phyloP scores from a whole-genome alignment of 2,329 filamentous ascomycete species.

The Penicillium sp. region DNA sequence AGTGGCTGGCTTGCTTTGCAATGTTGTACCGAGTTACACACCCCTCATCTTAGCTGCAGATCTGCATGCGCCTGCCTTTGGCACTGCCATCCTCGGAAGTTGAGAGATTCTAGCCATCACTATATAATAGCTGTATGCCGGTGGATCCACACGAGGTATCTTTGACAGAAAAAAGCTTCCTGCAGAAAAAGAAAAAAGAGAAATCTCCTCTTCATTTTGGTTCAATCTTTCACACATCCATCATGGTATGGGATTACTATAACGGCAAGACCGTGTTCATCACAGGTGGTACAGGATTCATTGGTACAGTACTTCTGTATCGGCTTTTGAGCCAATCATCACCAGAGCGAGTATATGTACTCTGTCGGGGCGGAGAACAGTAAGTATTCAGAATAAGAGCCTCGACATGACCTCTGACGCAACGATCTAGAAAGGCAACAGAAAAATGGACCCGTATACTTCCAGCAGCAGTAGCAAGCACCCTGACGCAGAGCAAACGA shows the following conservation, averaged over 20 bases:
- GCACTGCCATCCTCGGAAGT: not conserved
- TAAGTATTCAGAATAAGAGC: not conserved
- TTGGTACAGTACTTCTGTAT: slow-evolving; percentile 25
- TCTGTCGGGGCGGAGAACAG: slow-evolving; percentile 23
- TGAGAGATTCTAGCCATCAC: not conserved
- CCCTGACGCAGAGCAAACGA: slow-evolving; percentile 13
- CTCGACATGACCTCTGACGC: not conserved
- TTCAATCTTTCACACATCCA: not conserved
- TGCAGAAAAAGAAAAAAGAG: not conserved
- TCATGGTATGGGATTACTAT: slow-evolving; percentile 29
- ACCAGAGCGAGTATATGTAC: slow-evolving; percentile 21
- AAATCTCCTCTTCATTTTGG: not conserved
- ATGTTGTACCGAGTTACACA: slow-evolving; percentile 15
- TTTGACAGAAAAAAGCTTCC: not conserved
- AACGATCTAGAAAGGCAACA: slow-evolving; percentile 15
- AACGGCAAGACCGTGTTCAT: slow-evolving; percentile 24
- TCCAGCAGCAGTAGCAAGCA: slow-evolving; percentile 9
- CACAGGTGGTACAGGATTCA: slow-evolving; percentile 25
- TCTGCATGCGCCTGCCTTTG: slow-evolving; percentile 8
- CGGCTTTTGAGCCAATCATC: slow-evolving; percentile 20
- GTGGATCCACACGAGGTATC: slow-evolving; percentile 4
- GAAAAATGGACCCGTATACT: slow-evolving; percentile 24
- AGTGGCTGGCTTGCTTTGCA: slow-evolving; percentile 13
- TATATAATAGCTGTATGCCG: slow-evolving; percentile 1
- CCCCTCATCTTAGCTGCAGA: slow-evolving; percentile 16